Evolutionary conservation across 768 basidiomycete genomes (phyloP).

Genomic region (Lyophyllum atratum): DNA sequence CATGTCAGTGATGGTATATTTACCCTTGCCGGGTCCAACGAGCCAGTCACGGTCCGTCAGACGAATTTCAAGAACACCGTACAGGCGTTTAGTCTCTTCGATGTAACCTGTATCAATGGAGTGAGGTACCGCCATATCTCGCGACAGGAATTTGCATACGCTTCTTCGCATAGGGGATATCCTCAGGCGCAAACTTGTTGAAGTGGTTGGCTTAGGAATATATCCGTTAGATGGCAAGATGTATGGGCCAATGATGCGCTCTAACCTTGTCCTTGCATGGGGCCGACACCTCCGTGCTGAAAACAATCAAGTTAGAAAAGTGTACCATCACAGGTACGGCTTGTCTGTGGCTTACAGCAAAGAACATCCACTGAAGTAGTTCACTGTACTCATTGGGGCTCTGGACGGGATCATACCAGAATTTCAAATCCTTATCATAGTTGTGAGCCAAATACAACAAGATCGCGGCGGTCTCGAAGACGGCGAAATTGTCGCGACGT

Average conservation of each 20-base stretch:
- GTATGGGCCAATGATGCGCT: not conserved
- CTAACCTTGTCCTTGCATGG: constrained; percentile 78
- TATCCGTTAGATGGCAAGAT: not conserved
- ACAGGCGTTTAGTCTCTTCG: constrained; percentile 82
- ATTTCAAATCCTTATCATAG: constrained; percentile 75
- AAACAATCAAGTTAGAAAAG: not conserved
- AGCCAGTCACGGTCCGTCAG: constrained; percentile 75
- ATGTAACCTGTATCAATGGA: constrained; percentile 52
- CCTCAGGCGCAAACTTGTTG: constrained; percentile 57
- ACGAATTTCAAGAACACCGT: constrained; percentile 76
- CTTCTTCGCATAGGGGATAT: constrained; percentile 70
- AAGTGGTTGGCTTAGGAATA: constrained; percentile 68
- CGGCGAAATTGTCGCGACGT: constrained; percentile 56
- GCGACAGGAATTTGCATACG: constrained; percentile 32
- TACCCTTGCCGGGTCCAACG: constrained; percentile 73
- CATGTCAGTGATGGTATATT: constrained; percentile 71
- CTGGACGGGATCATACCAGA: constrained; percentile 59
- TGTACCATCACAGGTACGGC: not conserved
- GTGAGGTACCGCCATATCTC: not conserved
- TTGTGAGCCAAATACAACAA: constrained; percentile 77
- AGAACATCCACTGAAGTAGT: constrained; percentile 86
- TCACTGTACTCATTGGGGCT: constrained; percentile 67
- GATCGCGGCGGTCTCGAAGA: constrained; percentile 84
- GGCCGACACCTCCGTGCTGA: constrained; percentile 80
- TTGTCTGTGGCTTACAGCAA: constrained; percentile 54